Conservation (phyloP, 176 grass and related monocot genomes). For the Eleusine coracana region DNA sequence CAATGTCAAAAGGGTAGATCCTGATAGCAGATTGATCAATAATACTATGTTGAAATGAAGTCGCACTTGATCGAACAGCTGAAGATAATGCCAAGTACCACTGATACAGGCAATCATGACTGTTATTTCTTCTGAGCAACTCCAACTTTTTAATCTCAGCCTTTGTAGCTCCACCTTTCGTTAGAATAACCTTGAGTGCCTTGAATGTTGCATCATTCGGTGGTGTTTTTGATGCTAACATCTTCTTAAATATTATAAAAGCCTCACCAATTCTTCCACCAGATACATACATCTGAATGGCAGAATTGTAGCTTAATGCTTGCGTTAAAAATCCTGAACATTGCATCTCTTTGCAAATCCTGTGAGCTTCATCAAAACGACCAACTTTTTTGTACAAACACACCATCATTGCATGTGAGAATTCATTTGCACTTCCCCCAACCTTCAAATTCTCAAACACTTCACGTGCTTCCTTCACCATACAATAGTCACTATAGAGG, state of each 20-base stretch:
- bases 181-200: conserved; percentile 64
- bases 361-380: conserved; percentile 60
- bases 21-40: conserved; percentile 28
- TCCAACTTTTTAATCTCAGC: conserved; percentile 61
- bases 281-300: conserved; percentile 65
- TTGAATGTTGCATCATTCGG: conserved; percentile 85
- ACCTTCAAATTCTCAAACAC: conserved; percentile 76
- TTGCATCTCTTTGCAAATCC: conserved; percentile 84
- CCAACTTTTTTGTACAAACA: conserved; percentile 79
- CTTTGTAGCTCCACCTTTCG: conserved; percentile 55
- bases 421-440: conserved; percentile 70
- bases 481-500: conserved; percentile 81
- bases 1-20: conserved; percentile 13
- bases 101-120: conserved; percentile 53
- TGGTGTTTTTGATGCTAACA: conserved; percentile 63
- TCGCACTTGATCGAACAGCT: conserved; percentile 43
- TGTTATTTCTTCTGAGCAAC: conserved; percentile 49
- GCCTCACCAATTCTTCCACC: conserved; percentile 58
- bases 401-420: conserved; percentile 80
- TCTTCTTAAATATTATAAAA: conserved; percentile 67
- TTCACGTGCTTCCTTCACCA: conserved; percentile 79
- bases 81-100: conserved; percentile 60
- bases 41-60: conserved; percentile 36
- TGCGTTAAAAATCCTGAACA: conserved; percentile 63
- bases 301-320: conserved; percentile 65